Conservation (phyloP, 768 basidiomycete genomes). For the Epithele typhae region DNA sequence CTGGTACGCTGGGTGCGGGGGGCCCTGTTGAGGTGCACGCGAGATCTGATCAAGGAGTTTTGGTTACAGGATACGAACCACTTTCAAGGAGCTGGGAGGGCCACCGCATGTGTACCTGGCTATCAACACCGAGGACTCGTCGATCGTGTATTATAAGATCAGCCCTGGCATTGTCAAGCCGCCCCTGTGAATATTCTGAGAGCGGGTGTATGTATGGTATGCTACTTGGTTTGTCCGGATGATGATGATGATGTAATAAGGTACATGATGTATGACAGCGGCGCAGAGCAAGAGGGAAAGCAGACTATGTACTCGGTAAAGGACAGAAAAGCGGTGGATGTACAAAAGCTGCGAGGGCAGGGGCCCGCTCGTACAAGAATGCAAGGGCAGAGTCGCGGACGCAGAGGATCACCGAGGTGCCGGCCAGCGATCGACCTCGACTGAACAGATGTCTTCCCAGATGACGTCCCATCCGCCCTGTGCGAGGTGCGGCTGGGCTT, state of each 20-base stretch:
- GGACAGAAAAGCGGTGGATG: background rate
- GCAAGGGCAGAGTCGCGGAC: background rate
- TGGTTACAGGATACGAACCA: slow-evolving; percentile 42
- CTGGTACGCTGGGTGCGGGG: slow-evolving; percentile 38
- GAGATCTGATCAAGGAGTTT: background rate
- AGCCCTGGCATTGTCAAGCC: slow-evolving; percentile 77
- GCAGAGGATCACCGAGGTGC: slow-evolving; percentile 15
- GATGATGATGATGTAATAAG: background rate
- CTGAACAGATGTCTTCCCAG: slow-evolving; percentile 77
- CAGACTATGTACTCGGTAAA: background rate
- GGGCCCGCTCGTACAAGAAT: background rate
- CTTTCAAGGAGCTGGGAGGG: slow-evolving; percentile 47
- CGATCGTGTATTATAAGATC: slow-evolving; percentile 82
- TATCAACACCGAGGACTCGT: slow-evolving; percentile 73
- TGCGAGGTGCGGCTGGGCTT: slow-evolving; percentile 61
- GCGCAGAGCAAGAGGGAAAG: background rate
- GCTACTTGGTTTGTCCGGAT: no score
- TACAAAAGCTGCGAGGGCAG: background rate
- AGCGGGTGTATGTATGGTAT: no score
- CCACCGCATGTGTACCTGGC: slow-evolving; percentile 58
- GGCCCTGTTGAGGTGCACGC: background rate
- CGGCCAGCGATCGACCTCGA: slow-evolving; percentile 75
- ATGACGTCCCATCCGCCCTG: slow-evolving; percentile 64
- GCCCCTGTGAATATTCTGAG: slow-evolving; percentile 45
- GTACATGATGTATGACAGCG: slow-evolving; percentile 1